Base-by-base conservation (phyloP, 2,329 filamentous ascomycete species). In the Talaromyces sp. region DNA sequence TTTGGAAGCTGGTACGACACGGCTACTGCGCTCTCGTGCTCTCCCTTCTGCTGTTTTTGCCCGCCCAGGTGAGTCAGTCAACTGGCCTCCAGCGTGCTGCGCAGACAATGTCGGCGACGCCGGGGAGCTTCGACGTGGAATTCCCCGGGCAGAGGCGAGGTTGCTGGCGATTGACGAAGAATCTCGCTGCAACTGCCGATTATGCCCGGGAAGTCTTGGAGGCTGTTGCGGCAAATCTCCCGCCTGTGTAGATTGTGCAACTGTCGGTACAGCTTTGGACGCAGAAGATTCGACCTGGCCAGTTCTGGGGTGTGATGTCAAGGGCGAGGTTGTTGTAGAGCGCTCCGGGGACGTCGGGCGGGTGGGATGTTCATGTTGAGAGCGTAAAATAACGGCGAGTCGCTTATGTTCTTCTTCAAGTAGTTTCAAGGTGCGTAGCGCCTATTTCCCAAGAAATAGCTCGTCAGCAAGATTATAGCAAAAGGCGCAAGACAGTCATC, bases 121-220 rank as follows among this genome's bases (percentile, higher is more conserved):
- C 2, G 89, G 88, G 64, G 89, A 87, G 28, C 87, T 83, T 64
- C 88, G 83, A 63, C 77, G 77, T 58, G 78, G 83, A 50, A 96
- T 96, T 18, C 92, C 92, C 65, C 92, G 84, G 34, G 92, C 92
- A 14, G 91, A 92, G 14, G 92, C 92, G 51, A 96, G 79, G 70
- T 96, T 96, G 76, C 87, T 96, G 30, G 91, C 92, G 64, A 96
- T 96, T 1, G 92, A 96, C 0, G 91, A 91, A 2, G 88, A 86
- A 62, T 93, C 89, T 61, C 91, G 86, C 30, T 85, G 81, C 2
- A 73, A 86, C 72, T 79, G 68, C 61, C 83, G 78, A 65, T 76
- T 73, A 8, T 74, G 61, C 63, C 72, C 64, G 1, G 74, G 66
- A 33, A 80, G 73, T 63, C 67, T 78, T 62, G 70, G 80, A 59